These are phyloP conservation scores for Speleostelium caveatum DNA, from an alignment of 78 protist genomes.

Conservation along the genomic window DNA sequence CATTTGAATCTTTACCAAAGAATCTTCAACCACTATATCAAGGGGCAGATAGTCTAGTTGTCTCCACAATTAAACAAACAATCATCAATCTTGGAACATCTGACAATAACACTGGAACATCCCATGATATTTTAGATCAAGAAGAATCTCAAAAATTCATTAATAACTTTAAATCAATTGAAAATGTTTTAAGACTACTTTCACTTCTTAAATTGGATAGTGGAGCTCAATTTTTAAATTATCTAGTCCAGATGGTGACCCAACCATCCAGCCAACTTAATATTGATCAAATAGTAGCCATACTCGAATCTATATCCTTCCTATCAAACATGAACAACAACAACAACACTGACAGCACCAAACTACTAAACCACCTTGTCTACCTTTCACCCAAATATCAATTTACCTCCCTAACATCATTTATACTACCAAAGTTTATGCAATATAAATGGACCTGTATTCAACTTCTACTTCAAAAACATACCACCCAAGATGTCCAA, in stretches of 20 bases:
- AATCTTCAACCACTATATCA: too few species aligned
- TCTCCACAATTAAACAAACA: too few species aligned
- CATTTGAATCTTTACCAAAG: too few species aligned
- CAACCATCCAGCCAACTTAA: too few species aligned
- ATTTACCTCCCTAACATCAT: conserved; percentile 9
- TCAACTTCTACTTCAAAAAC: not conserved
- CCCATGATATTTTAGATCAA: not conserved
- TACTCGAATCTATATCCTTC: not conserved
- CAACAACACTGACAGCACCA: not conserved
- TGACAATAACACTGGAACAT: not conserved
- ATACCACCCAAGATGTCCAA: not conserved
- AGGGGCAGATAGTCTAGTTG: too few species aligned
- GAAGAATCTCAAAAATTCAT: not conserved
- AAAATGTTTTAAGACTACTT: conserved; percentile 1
- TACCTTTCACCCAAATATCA: conserved; percentile 13
- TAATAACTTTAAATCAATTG: conserved; percentile 21
- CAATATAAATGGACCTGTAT: conserved; percentile 41
- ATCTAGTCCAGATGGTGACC: not conserved
- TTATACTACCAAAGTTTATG: conserved; percentile 30
- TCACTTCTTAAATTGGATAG: not conserved
- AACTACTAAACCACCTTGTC: not conserved
- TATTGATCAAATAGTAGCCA: conserved; percentile 5
- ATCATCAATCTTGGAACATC: too few species aligned
- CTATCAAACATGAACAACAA: not conserved
- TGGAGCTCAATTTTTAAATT: not conserved